A percentile compares a stretch with the other conserved stretches of the same genome.
These are phyloP conservation scores for Achlya hypogyna DNA, from an alignment of 352 stramenopile genomes.

Conservation along the genomic window DNA sequence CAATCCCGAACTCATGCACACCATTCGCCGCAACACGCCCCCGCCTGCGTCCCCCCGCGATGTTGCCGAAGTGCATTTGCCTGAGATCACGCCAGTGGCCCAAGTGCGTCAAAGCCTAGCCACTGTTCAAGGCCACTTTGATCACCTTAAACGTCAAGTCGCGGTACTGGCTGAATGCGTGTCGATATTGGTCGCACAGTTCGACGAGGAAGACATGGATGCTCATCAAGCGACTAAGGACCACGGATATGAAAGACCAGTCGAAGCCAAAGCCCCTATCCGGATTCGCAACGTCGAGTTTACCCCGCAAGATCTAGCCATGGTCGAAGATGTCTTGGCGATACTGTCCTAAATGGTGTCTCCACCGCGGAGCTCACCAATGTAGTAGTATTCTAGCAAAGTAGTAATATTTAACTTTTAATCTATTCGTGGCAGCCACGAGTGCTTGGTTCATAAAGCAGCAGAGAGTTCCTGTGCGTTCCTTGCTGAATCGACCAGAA, in stretches of 20 bases:
- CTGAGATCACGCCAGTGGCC: neutral
- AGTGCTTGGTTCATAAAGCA: too few relatives aligned
- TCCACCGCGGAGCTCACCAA: neutral
- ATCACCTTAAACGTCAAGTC: neutral
- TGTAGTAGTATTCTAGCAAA: too few relatives aligned
- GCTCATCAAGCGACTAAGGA: neutral
- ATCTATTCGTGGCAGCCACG: too few relatives aligned
- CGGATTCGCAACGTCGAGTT: constrained; percentile 2
- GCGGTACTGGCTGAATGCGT: neutral
- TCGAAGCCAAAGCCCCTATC: neutral
- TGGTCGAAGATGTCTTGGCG: neutral
- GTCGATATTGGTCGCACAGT: neutral
- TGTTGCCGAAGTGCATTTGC: neutral
- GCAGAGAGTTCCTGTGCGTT: too few relatives aligned
- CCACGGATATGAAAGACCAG: neutral
- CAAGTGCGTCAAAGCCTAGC: neutral
- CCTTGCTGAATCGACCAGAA: too few relatives aligned
- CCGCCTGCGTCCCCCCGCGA: neutral
- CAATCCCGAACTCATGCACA: constrained; percentile 68
- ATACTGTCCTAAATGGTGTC: neutral
- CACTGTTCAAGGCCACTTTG: neutral
- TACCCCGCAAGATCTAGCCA: neutral
- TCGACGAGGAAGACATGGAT: neutral
- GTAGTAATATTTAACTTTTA: too few relatives aligned
- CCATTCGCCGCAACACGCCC: constrained; percentile 74